Evolutionary conservation across 371 early-diverging fungal species (phyloP), one percentile per base, ranked within the genome.

Genomic region (Apophysomyces trapeziformis): DNA sequence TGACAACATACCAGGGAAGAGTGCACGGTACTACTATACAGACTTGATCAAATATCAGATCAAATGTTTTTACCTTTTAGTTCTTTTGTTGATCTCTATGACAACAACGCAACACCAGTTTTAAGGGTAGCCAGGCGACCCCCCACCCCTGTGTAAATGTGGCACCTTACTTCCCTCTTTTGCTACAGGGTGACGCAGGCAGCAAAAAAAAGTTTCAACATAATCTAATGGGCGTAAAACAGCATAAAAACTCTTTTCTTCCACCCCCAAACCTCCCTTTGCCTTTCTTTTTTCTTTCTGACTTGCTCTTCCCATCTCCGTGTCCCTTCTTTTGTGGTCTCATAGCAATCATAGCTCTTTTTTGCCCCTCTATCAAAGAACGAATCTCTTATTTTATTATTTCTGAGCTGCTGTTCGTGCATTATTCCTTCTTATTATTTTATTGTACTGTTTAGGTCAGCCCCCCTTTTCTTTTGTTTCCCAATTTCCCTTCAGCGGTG

Each of bases 281-380:
- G 46, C 59, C 56, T 41, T 18, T 36, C 37, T 13, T 56, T 43
- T 60, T 47, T 35, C 58, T 37, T n/a, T 44, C 50, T 44, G 57
- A 13, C 46, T 58, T 64, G 44, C 58, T 38, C 13, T 44, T 21
- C 50, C 7, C 13, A 57, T 37, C 8, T 18, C 46, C 38, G 13
- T 54, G 47, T 47, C 60, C 38, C 37, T 21, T 41, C 26, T 26
- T 18, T 7, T 14, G 46, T 45, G n/a, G 13, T 45, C 16, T 45
- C 2, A 6, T 45, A 26, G 32, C 32, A 26, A 26, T 26, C 32
- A 26, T 26, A 26, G 32, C 32, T 26, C 32, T 26, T 26, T 26
- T 26, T 26, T 26, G 2, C 32, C 32, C 32, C 32, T 26, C 32
- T 26, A 26, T 3, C 32, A 26, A 26, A 26, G 32, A 26, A 26